A percentile compares a stretch with the other conserved stretches of the same genome.
Conservation (phyloP, 345 rosid genomes). For the Populus pruinosa region DNA sequence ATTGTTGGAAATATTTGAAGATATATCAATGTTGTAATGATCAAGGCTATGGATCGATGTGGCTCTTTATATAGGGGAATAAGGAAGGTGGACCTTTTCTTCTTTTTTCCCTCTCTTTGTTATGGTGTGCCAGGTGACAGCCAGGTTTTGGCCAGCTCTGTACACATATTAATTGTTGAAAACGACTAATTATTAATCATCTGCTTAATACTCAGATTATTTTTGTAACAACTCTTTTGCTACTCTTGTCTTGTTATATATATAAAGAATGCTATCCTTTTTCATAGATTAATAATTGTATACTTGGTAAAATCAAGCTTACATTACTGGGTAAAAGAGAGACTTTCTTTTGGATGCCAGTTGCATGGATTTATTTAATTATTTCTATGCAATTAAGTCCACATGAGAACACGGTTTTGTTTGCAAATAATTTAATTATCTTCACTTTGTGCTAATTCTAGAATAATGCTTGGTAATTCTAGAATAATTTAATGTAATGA, state of each 20-base stretch:
- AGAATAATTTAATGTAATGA: too few species aligned
- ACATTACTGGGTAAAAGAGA: not conserved
- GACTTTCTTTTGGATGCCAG: not conserved
- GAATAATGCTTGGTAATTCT: too few species aligned
- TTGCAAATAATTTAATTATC: not conserved
- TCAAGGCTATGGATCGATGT: not conserved
- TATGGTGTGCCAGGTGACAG: not conserved
- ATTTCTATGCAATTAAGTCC: not conserved
- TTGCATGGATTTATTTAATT: not conserved
- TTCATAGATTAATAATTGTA: too few species aligned
- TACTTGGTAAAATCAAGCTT: not conserved
- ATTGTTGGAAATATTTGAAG: not conserved
- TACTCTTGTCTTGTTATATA: not conserved
- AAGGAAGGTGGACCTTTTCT: not conserved
- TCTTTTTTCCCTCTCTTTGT: too few species aligned
- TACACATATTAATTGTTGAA: not conserved
- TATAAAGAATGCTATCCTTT: not conserved
- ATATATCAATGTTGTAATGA: not conserved
- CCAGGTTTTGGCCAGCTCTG: not conserved
- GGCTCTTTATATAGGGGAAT: conserved; percentile 7
- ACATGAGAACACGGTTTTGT: not conserved
- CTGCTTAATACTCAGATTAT: not conserved
- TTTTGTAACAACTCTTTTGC: too few species aligned
- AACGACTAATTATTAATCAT: not conserved
- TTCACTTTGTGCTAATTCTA: not conserved